Conservation (phyloP, 306 rosid genomes). For the Gillenia trifoliata region DNA sequence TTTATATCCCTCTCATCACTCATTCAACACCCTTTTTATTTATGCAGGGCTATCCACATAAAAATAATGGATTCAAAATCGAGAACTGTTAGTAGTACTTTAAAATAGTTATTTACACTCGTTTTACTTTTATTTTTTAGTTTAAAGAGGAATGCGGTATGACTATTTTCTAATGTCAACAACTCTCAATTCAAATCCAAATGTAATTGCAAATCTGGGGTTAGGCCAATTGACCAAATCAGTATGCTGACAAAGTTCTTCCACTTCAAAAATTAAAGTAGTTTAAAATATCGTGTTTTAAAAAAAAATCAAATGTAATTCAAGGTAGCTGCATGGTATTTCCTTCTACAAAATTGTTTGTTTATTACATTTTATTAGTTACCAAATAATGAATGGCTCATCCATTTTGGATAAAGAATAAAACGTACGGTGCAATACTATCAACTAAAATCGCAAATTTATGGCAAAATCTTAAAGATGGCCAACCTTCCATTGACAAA, state of each 20-base stretch:
- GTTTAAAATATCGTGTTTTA: too few species aligned
- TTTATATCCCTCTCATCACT: not conserved
- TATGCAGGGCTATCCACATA: not conserved
- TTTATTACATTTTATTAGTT: not conserved
- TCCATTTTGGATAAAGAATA: not conserved
- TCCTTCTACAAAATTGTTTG: not conserved
- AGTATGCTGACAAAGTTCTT: too few species aligned
- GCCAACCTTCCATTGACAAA: too few species aligned
- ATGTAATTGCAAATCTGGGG: too few species aligned
- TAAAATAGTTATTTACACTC: too few species aligned
- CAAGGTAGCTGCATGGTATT: not conserved
- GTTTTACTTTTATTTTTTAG: too few species aligned
- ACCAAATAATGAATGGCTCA: not conserved
- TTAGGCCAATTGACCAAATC: too few species aligned
- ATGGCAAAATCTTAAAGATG: not conserved
- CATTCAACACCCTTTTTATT: not conserved
- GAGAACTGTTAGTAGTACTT: fast-evolving
- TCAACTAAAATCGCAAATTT: not conserved
- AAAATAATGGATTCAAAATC: not conserved
- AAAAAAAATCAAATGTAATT: not conserved
- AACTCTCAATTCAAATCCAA: too few species aligned
- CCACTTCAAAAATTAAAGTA: too few species aligned
- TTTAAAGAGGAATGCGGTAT: too few species aligned
- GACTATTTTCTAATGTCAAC: too few species aligned
- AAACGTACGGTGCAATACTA: not conserved